A percentile compares a stretch with the other conserved stretches of the same genome.
Evolutionary conservation across 2,329 filamentous ascomycete genomes (phyloP).

Genomic region (Clarireedia sp.): DNA sequence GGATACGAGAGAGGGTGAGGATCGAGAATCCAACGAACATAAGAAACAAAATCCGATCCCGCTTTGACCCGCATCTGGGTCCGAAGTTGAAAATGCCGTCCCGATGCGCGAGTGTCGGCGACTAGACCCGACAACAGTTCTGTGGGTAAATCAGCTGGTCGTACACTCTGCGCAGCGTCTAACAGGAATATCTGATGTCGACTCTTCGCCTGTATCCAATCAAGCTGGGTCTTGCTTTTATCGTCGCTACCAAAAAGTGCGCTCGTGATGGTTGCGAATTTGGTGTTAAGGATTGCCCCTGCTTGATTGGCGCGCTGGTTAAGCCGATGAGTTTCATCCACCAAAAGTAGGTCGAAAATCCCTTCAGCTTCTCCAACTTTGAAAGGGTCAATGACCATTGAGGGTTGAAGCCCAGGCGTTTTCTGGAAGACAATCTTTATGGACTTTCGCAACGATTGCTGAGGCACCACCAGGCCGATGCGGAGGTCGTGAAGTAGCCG

Average conservation of each 20-base stretch:
- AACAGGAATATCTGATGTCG: slow-evolving; percentile 13
- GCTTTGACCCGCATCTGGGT: slow-evolving; percentile 14
- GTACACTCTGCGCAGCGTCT: slow-evolving; percentile 13
- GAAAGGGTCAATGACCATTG: slow-evolving; percentile 13
- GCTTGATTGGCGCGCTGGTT: slow-evolving; percentile 13
- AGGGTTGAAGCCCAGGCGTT: slow-evolving; percentile 12
- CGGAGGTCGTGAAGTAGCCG: slow-evolving; percentile 9
- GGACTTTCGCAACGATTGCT: slow-evolving; percentile 13
- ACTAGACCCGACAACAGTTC: slow-evolving; percentile 11
- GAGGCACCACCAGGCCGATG: slow-evolving; percentile 11
- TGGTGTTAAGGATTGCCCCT: slow-evolving; percentile 9
- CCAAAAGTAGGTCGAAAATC: background rate
- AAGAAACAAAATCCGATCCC: slow-evolving; percentile 13
- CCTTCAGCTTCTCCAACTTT: slow-evolving; percentile 12
- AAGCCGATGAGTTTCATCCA: slow-evolving; percentile 10
- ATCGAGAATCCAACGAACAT: slow-evolving; percentile 13
- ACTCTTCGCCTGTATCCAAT: slow-evolving; percentile 13
- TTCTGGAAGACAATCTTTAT: slow-evolving; percentile 12
- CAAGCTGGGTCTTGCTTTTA: slow-evolving; percentile 12
- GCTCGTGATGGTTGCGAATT: slow-evolving; percentile 13
- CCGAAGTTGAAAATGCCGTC: slow-evolving; percentile 13
- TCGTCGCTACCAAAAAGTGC: slow-evolving; percentile 12
- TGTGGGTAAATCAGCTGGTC: slow-evolving; percentile 11
- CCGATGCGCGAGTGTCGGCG: slow-evolving; percentile 10
- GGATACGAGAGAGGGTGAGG: slow-evolving; percentile 10